Conservation (phyloP, 371 early-diverging fungal genomes). For the Actinomucor elegans region DNA sequence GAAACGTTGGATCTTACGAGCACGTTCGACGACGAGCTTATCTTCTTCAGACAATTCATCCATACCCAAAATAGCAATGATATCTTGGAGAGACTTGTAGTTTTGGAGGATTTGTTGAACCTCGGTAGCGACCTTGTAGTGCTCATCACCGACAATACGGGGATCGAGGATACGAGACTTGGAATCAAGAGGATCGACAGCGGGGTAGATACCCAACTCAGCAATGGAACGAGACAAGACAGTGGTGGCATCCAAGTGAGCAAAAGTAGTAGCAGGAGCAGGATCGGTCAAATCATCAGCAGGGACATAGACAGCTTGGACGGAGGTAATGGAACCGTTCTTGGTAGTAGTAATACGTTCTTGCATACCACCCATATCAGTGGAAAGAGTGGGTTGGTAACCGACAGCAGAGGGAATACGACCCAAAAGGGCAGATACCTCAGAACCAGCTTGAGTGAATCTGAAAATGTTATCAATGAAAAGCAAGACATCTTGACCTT, state of each 20-base stretch:
- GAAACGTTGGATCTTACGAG: slow-evolving; percentile 93
- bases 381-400: slow-evolving; percentile 97
- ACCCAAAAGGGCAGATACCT: slow-evolving; percentile 96
- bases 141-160: slow-evolving; percentile 92
- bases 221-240: slow-evolving; percentile 97
- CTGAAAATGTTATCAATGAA: slow-evolving; percentile 99
- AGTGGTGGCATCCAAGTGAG: slow-evolving; percentile 98
- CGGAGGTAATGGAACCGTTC: slow-evolving; percentile 98
- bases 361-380: slow-evolving; percentile 97
- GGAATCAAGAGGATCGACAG: slow-evolving; percentile 97
- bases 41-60: slow-evolving; percentile 97
- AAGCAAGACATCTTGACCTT: slow-evolving; percentile 98
- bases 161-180: slow-evolving; percentile 96
- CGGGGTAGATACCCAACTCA: slow-evolving; percentile 98
- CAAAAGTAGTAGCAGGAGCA: slow-evolving; percentile 98
- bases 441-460: slow-evolving; percentile 92
- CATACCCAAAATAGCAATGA: slow-evolving; percentile 95
- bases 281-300: slow-evolving; percentile 99
- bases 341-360: slow-evolving; percentile 99
- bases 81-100: slow-evolving; percentile 97
- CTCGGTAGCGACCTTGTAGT: slow-evolving; percentile 90
- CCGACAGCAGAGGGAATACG: slow-evolving; percentile 99
- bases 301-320: slow-evolving; percentile 97
- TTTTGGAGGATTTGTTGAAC: slow-evolving; percentile 93
- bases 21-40: slow-evolving; percentile 95